Evolutionary conservation across 1,139 yeast genomes (phyloP).

Genomic region (Pichia norvegensis): DNA sequence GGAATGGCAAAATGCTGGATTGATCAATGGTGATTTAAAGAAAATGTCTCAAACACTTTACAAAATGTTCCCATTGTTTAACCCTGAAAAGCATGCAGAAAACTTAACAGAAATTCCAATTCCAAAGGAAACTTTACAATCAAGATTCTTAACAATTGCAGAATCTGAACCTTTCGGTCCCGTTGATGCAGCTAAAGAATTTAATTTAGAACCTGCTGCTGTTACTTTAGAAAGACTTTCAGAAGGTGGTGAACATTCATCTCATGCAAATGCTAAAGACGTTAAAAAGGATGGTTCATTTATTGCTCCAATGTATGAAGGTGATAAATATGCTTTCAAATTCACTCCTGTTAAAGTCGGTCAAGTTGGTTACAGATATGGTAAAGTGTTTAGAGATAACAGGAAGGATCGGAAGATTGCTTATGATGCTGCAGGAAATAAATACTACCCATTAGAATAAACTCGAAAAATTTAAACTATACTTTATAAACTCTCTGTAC

Average conservation of each 20-base stretch:
- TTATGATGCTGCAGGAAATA: constrained; percentile 65
- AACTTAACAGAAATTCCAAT: constrained; percentile 91
- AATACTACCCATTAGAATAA: constrained; percentile 33
- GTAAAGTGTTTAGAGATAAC: constrained; percentile 82
- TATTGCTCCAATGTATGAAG: constrained; percentile 43
- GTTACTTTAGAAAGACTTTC: constrained; percentile 62
- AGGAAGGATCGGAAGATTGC: constrained; percentile 78
- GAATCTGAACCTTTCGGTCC: constrained; percentile 98
- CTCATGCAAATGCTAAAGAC: constrained; percentile 17
- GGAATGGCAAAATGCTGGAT: constrained; percentile 48
- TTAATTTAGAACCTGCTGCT: constrained; percentile 79
- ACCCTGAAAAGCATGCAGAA: constrained; percentile 41
- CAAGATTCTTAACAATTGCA: constrained; percentile 81
- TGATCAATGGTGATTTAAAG: constrained; percentile 43
- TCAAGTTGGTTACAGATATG: constrained; percentile 83
- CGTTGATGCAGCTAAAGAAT: constrained; percentile 83
- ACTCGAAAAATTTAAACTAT: neutral
- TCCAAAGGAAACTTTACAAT: constrained; percentile 74
- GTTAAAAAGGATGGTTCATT: constrained; percentile 25
- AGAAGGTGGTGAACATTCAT: constrained; percentile 43
- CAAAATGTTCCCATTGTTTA: constrained; percentile 74
- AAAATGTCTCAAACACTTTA: constrained; percentile 56
- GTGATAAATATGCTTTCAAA: constrained; percentile 60
- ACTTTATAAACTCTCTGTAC: neutral
- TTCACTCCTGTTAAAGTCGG: constrained; percentile 77